phyloP scores from a whole-genome alignment of 768 basidiomycete species.

The Nevesoporus exiguus region DNA sequence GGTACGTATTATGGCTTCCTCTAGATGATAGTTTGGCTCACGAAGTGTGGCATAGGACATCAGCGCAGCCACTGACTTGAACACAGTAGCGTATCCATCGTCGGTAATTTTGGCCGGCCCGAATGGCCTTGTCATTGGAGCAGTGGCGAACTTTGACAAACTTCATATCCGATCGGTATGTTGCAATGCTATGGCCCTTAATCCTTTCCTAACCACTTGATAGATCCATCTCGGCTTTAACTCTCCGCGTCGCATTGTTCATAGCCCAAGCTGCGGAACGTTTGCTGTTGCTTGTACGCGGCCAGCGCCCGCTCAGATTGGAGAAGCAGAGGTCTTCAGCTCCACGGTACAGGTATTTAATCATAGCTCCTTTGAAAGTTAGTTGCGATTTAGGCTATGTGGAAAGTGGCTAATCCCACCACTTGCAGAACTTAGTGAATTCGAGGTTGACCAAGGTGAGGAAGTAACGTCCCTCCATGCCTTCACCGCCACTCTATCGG shows the following conservation, averaged over 20 bases:
- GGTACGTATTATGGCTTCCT: slow-evolving; percentile 31
- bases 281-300: slow-evolving; percentile 67
- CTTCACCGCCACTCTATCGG: slow-evolving; percentile 27
- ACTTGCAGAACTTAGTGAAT: slow-evolving; percentile 25
- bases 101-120: slow-evolving; percentile 59
- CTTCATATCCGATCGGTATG: slow-evolving; percentile 77
- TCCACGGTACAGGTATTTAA: slow-evolving; percentile 68
- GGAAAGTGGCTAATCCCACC: slow-evolving; percentile 2
- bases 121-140: slow-evolving; percentile 59
- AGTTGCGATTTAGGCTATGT: slow-evolving; percentile 24
- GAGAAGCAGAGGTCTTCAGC: slow-evolving; percentile 41
- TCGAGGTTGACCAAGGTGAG: slow-evolving; percentile 45
- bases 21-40: background rate
- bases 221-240: slow-evolving; percentile 73
- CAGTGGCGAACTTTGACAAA: slow-evolving; percentile 64
- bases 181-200: background rate
- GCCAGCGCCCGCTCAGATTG: slow-evolving; percentile 52
- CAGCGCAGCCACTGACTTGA: slow-evolving; percentile 47
- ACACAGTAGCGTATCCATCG: slow-evolving; percentile 44
- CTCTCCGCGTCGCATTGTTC: slow-evolving; percentile 63
- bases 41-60: slow-evolving; percentile 41
- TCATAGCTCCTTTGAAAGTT: slow-evolving; percentile 60
- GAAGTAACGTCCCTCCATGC: slow-evolving; percentile 56
- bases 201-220: background rate
- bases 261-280: slow-evolving; percentile 49